A percentile compares a stretch with the other conserved stretches of the same genome.
Evolutionary conservation across 176 grass and related monocot genomes (phyloP).

Genomic region (Ensete glaucum): DNA sequence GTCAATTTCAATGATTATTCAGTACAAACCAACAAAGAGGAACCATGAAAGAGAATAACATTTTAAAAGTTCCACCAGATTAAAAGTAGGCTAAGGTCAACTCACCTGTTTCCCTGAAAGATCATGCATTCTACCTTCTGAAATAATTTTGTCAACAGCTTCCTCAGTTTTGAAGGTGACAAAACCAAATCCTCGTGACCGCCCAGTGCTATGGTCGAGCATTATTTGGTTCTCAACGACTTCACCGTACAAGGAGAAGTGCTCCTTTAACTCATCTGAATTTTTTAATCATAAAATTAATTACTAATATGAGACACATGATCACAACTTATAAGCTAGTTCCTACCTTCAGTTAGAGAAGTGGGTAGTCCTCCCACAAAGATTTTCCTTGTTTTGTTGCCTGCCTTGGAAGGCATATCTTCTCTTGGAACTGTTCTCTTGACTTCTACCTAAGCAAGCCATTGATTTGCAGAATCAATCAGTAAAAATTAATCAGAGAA

Average conservation of each 20-base stretch:
- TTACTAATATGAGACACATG: neutral
- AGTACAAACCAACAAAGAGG: too few relatives aligned
- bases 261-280: slow-evolving; percentile 81
- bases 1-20: too few relatives aligned
- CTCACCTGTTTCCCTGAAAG: slow-evolving; percentile 82
- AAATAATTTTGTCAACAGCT: slow-evolving; percentile 81
- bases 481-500: neutral
- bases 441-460: slow-evolving; percentile 69
- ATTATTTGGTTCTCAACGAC: slow-evolving; percentile 94
- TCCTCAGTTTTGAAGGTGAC: slow-evolving; percentile 93
- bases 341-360: slow-evolving; percentile 81
- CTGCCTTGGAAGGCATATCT: slow-evolving; percentile 65
- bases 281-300: slow-evolving; percentile 2
- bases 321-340: neutral
- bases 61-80: neutral
- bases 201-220: slow-evolving; percentile 86
- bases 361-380: slow-evolving; percentile 90
- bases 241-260: slow-evolving; percentile 67
- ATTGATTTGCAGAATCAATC: slow-evolving; percentile 6
- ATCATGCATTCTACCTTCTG: slow-evolving; percentile 86
- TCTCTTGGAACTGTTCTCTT: slow-evolving; percentile 95
- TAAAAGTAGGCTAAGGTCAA: neutral
- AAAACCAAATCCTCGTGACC: slow-evolving; percentile 95
- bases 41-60: too few relatives aligned
- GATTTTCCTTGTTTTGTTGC: slow-evolving; percentile 82